Conservation (phyloP, 129 eudicot species). For the Pittosporum tobira region DNA sequence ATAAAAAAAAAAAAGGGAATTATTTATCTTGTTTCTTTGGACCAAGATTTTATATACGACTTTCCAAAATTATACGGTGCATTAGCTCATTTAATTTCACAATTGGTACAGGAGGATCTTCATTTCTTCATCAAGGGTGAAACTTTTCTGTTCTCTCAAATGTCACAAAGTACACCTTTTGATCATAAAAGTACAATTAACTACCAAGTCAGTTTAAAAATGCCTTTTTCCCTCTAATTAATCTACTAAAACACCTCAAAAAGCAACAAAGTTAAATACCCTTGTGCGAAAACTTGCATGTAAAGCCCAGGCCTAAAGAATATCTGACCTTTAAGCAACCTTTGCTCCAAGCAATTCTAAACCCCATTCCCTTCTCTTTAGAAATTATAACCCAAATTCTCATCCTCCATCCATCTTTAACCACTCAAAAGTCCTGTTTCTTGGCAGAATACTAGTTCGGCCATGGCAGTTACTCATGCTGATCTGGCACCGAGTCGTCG, state of each 20-base stretch:
- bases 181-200: not conserved
- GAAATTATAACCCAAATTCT: conserved; percentile 3
- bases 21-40: too few species aligned
- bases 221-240: not conserved
- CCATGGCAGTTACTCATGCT: conserved; percentile 81
- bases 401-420: conserved; percentile 4
- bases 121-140: too few species aligned
- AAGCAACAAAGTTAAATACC: conserved; percentile 9
- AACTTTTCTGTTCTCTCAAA: not conserved
- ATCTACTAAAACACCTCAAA: conserved; percentile 5
- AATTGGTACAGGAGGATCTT: not conserved
- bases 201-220: not conserved
- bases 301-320: conserved; percentile 40
- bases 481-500: conserved; percentile 67
- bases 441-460: not conserved
- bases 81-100: not conserved
- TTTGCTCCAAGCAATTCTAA: conserved; percentile 90
- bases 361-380: conserved; percentile 12
- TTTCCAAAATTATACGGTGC: too few species aligned
- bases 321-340: conserved; percentile 92
- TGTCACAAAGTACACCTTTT: not conserved
- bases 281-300: conserved; percentile 24
- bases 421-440: not conserved
- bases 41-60: too few species aligned
- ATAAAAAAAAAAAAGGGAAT: too few species aligned